phyloP scores from a whole-genome alignment of 495 filamentous ascomycete genomes.

The Lophiotrema nucula region DNA sequence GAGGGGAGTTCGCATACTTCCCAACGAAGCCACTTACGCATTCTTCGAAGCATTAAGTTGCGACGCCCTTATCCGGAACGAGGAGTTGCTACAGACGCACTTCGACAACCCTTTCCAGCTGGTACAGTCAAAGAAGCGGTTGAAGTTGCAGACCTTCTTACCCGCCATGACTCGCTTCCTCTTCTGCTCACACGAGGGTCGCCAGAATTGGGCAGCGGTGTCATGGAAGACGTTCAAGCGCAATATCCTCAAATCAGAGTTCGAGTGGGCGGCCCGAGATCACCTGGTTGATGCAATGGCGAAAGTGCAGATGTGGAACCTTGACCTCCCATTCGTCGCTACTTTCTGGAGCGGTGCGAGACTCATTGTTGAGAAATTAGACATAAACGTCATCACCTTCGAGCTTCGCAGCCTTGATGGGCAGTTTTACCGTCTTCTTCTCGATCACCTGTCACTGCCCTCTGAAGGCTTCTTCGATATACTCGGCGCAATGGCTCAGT shows the following conservation, averaged over 20 bases:
- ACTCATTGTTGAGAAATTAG: slow-evolving; percentile 65
- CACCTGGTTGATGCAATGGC: slow-evolving; percentile 51
- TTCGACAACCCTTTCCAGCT: slow-evolving; percentile 78
- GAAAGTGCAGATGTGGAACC: slow-evolving; percentile 41
- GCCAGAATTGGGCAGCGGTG: slow-evolving; percentile 64
- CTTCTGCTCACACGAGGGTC: slow-evolving; percentile 61
- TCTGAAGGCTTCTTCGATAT: slow-evolving; percentile 60
- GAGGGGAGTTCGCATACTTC: slow-evolving; percentile 51
- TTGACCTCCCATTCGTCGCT: slow-evolving; percentile 53
- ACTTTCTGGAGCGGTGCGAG: slow-evolving; percentile 74
- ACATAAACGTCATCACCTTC: slow-evolving; percentile 73
- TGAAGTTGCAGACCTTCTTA: slow-evolving; percentile 68
- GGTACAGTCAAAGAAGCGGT: slow-evolving; percentile 67
- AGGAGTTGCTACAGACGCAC: slow-evolving; percentile 51
- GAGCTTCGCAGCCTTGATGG: slow-evolving; percentile 74
- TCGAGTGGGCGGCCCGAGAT: slow-evolving; percentile 77
- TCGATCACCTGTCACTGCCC: slow-evolving; percentile 69
- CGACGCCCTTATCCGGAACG: slow-evolving; percentile 56
- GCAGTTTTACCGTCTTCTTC: slow-evolving; percentile 70
- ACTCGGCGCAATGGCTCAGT: slow-evolving; percentile 60
- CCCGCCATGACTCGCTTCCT: slow-evolving; percentile 80
- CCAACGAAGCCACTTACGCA: slow-evolving; percentile 53
- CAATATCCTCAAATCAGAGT: slow-evolving; percentile 63
- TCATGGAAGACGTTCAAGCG: slow-evolving; percentile 62
- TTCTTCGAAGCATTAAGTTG: slow-evolving; percentile 66